Percentiles rank a stretch among this genome's conserved stretches.
Evolutionary conservation across 1,284 basidiomycete genomes (phyloP).

Genomic region (Microbotryum silenes-acaulis): DNA sequence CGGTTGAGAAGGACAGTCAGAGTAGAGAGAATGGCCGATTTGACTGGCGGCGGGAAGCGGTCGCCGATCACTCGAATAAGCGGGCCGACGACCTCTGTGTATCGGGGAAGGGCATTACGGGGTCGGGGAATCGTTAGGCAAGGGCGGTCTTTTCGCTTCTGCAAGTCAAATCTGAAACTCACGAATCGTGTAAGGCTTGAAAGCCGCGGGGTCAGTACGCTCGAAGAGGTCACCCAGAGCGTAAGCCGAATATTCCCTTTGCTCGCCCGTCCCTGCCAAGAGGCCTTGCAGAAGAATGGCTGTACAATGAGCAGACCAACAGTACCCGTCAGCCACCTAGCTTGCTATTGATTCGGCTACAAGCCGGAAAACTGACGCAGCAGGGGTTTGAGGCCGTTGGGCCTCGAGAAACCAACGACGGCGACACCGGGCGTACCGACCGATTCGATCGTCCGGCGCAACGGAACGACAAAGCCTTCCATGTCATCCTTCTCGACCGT

Average conservation of each 20-base stretch:
- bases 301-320: not conserved
- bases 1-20: constrained; percentile 71
- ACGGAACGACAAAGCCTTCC: constrained; percentile 75
- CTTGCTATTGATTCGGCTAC: constrained; percentile 16
- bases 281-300: constrained; percentile 36
- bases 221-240: constrained; percentile 92
- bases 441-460: constrained; percentile 80
- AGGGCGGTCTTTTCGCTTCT: not conserved
- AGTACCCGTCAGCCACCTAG: not conserved
- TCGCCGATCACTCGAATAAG: constrained; percentile 37
- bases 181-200: constrained; percentile 87
- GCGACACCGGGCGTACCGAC: constrained; percentile 68
- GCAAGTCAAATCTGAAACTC: not conserved
- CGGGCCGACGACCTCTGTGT: constrained; percentile 12
- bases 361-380: constrained; percentile 57
- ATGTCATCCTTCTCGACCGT: constrained; percentile 86
- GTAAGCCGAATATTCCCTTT: constrained; percentile 79
- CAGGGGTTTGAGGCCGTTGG: constrained; percentile 80
- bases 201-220: constrained; percentile 74
- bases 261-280: constrained; percentile 44
- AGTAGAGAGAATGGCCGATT: constrained; percentile 75
- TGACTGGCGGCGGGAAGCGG: constrained; percentile 76
- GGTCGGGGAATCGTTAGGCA: not conserved
- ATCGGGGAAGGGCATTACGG: not conserved
- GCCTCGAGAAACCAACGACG: constrained; percentile 80